These are phyloP conservation scores for Cordyceps javanica DNA, from an alignment of 2,329 filamentous ascomycete genomes.

Conservation along the genomic window DNA sequence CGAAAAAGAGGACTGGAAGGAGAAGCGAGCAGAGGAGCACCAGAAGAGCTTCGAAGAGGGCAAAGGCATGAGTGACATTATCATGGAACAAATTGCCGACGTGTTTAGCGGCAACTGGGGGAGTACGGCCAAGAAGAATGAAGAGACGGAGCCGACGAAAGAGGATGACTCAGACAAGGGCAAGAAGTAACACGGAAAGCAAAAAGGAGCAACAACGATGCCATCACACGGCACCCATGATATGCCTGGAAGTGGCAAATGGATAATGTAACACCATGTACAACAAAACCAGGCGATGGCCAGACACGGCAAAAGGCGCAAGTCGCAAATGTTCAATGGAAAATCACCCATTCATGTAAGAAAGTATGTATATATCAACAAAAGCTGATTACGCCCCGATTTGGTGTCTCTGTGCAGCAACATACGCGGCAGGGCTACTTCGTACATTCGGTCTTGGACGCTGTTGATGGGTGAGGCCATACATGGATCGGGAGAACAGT, in stretches of 20 bases:
- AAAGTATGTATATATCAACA: not conserved
- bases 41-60: slow-evolving; percentile 48
- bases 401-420: not conserved
- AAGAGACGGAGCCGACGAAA: slow-evolving; percentile 17
- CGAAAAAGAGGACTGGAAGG: slow-evolving; percentile 48
- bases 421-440: not conserved
- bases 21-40: slow-evolving; percentile 46
- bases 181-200: slow-evolving; percentile 17
- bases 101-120: slow-evolving; percentile 38
- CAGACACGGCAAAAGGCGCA: not conserved
- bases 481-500: not conserved
- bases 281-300: not conserved
- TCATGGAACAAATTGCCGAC: slow-evolving; percentile 51
- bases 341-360: not conserved
- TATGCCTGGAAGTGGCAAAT: not conserved
- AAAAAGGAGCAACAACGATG: not conserved
- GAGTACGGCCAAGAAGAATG: slow-evolving; percentile 23
- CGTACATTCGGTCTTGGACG: too few relatives aligned
- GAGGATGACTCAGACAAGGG: slow-evolving; percentile 14
- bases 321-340: not conserved
- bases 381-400: not conserved
- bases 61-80: slow-evolving; percentile 50
- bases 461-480: not conserved
- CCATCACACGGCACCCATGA: not conserved
- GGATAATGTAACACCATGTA: slow-evolving; percentile 8